These are phyloP conservation scores for Saccharata proteae DNA, from an alignment of 2,329 filamentous ascomycete genomes.

Conservation along the genomic window DNA sequence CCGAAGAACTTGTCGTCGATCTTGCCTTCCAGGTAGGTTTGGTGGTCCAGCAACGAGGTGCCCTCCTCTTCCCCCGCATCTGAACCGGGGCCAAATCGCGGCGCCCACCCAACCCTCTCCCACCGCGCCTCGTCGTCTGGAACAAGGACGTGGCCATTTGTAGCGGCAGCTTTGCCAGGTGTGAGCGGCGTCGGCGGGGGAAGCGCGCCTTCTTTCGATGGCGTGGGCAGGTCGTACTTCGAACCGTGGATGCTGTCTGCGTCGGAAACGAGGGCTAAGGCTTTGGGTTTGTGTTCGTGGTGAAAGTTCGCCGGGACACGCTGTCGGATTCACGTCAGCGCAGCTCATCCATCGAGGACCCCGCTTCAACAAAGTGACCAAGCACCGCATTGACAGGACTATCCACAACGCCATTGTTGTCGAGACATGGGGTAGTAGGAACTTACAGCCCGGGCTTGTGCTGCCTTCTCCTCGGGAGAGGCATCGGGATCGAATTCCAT, in stretches of 20 bases:
- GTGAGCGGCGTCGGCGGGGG: conserved; percentile 36
- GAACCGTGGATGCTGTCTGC: conserved; percentile 46
- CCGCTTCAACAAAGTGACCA: too few species aligned
- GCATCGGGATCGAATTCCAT: conserved; percentile 84
- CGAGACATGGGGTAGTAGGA: too few species aligned
- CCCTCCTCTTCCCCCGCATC: conserved; percentile 43
- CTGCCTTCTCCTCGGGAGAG: conserved; percentile 69
- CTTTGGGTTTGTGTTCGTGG: conserved; percentile 48
- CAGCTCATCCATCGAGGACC: too few species aligned
- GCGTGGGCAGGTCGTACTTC: conserved; percentile 65
- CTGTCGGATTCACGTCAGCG: conserved; percentile 30
- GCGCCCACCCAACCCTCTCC: conserved; percentile 69
- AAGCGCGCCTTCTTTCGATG: conserved; percentile 58
- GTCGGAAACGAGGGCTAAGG: conserved; percentile 65
- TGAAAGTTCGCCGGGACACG: conserved; percentile 53
- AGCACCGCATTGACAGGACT: too few species aligned
- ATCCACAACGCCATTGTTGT: neutral
- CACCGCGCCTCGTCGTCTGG: conserved; percentile 41
- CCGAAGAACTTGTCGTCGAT: conserved; percentile 86
- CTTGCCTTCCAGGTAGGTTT: conserved; percentile 73
- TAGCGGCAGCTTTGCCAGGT: conserved; percentile 19
- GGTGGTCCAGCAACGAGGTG: conserved; percentile 66
- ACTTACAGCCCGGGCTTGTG: conserved; percentile 64
- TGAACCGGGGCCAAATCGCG: conserved; percentile 54
- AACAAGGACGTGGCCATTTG: conserved; percentile 40